Conservation (phyloP, 2,329 filamentous ascomycete genomes). For the Paracamarosporium sp. region DNA sequence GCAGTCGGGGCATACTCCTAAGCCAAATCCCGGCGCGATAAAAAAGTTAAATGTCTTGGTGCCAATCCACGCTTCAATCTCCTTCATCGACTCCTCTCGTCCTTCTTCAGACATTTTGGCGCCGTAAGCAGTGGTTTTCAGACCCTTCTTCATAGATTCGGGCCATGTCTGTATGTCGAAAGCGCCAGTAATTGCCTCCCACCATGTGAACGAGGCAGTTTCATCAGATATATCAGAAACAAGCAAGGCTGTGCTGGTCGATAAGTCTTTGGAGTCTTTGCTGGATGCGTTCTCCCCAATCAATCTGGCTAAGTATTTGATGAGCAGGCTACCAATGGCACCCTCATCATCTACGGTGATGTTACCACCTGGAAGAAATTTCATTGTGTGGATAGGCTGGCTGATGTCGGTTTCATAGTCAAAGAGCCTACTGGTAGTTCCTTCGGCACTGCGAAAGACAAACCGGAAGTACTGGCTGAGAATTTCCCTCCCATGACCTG, state of each 20-base stretch:
- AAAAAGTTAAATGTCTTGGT: conserved; percentile 1
- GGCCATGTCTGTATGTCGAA: not conserved
- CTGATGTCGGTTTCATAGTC: not conserved
- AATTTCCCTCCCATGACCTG: not conserved
- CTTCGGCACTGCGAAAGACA: conserved; percentile 3
- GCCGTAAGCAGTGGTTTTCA: not conserved
- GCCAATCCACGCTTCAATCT: not conserved
- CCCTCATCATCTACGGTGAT: not conserved
- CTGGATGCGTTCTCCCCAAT: not conserved
- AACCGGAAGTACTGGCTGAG: conserved; percentile 1
- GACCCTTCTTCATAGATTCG: not conserved
- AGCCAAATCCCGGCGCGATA: not conserved
- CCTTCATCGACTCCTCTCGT: not conserved
- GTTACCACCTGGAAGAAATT: not conserved
- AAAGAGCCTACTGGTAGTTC: not conserved
- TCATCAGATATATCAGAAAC: not conserved
- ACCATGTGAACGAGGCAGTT: not conserved
- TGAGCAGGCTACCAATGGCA: not conserved
- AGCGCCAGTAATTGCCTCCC: not conserved
- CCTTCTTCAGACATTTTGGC: not conserved
- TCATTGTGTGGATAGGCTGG: not conserved
- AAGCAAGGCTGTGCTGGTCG: not conserved
- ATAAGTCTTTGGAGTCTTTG: not conserved
- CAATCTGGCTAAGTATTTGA: not conserved
- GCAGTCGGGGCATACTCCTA: not conserved